These are phyloP conservation scores for Grammothele lineata DNA, from an alignment of 768 basidiomycete species.

Conservation along the genomic window DNA sequence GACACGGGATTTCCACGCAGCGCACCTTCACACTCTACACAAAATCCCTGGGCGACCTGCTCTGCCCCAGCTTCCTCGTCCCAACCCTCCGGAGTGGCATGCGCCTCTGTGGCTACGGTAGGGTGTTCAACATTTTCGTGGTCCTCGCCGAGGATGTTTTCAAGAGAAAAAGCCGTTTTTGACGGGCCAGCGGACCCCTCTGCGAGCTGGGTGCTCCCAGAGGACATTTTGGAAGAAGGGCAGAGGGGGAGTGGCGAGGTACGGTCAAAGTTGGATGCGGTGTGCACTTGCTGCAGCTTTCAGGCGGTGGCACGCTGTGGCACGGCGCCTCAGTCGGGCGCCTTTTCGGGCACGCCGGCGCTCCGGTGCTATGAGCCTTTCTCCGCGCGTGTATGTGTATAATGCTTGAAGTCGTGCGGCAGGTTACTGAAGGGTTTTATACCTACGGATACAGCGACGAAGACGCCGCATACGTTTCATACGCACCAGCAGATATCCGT, in stretches of 20 bases:
- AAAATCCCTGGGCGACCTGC: constrained; percentile 58
- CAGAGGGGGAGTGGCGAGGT: constrained; percentile 2
- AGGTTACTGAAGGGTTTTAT: too few relatives aligned
- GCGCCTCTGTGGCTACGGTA: constrained; percentile 29
- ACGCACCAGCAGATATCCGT: too few relatives aligned
- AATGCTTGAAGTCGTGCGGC: too few relatives aligned
- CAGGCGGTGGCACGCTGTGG: too few relatives aligned
- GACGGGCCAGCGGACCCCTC: background rate
- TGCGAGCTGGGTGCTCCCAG: constrained; percentile 2
- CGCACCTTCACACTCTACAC: constrained; percentile 84
- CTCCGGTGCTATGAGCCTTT: too few relatives aligned
- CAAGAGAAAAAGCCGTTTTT: constrained; percentile 45
- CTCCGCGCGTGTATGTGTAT: too few relatives aligned
- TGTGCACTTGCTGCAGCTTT: too few relatives aligned
- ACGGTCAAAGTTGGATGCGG: constrained; percentile 1
- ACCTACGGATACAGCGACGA: too few relatives aligned
- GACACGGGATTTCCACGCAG: constrained; percentile 1
- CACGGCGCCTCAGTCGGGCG: too few relatives aligned
- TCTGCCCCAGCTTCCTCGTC: constrained; percentile 54
- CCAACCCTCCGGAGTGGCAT: constrained; percentile 45
- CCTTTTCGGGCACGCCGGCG: too few relatives aligned
- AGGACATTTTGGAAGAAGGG: constrained; percentile 7
- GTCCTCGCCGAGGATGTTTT: constrained; percentile 63
- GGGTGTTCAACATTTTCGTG: constrained; percentile 62
- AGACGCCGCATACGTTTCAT: too few relatives aligned